These are phyloP conservation scores for Pseudogymnoascus sp. DNA, from an alignment of 2,329 filamentous ascomycete genomes.

Conservation along the genomic window DNA sequence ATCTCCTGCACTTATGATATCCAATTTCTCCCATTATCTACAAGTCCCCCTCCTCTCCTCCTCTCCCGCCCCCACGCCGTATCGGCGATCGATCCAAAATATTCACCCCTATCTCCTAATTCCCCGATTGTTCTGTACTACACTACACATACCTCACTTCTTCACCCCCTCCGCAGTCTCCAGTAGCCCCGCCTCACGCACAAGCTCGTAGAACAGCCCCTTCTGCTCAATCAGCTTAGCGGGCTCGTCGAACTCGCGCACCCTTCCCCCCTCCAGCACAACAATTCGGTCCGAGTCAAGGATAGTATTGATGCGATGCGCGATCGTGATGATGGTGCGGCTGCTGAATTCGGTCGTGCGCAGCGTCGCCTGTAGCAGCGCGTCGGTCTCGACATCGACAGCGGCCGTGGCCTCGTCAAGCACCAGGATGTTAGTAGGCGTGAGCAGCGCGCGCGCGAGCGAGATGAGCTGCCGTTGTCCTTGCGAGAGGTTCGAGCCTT, in stretches of 20 bases:
- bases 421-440: constrained; percentile 93
- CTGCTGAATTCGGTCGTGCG: constrained; percentile 67
- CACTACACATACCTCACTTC: background rate
- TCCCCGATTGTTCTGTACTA: background rate
- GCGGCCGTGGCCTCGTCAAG: constrained; percentile 90
- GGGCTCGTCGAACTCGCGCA: constrained; percentile 89
- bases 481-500: constrained; percentile 89
- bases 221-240: constrained; percentile 63
- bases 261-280: constrained; percentile 81
- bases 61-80: background rate
- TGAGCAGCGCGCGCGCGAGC: constrained; percentile 84
- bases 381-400: constrained; percentile 60
- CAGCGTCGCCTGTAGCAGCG: constrained; percentile 55
- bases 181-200: constrained; percentile 76
- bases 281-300: constrained; percentile 82
- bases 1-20: background rate
- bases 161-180: constrained; percentile 7
- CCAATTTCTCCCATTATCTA: constrained; percentile 6
- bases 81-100: constrained; percentile 1
- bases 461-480: constrained; percentile 93
- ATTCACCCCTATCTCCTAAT: background rate
- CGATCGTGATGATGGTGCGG: constrained; percentile 95
- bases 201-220: constrained; percentile 80
- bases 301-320: constrained; percentile 97
- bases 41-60: background rate